Conservation (phyloP, 106 monocot species). For the Allium cepa region DNA sequence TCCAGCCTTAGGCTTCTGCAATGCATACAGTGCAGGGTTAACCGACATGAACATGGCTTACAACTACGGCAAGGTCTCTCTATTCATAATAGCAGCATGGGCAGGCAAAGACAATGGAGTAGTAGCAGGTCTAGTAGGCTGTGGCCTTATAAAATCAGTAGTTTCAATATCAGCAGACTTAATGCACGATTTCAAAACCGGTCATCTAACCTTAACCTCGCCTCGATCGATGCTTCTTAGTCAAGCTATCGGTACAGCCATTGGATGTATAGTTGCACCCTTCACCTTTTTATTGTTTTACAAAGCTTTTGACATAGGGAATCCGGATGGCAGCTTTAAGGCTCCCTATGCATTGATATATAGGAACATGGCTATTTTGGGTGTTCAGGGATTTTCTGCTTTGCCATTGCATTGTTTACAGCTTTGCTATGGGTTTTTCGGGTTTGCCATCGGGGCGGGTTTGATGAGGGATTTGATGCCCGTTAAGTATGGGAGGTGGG, state of each 20-base stretch:
- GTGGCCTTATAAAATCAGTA: constrained; percentile 79
- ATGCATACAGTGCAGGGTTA: constrained; percentile 86
- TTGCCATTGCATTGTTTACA: constrained; percentile 72
- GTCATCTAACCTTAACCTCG: constrained; percentile 79
- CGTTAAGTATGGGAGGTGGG: constrained; percentile 45
- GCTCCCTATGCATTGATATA: constrained; percentile 94
- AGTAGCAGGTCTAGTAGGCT: constrained; percentile 71
- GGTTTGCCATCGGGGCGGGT: constrained; percentile 60
- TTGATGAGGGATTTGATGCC: constrained; percentile 59
- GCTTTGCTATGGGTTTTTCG: constrained; percentile 91
- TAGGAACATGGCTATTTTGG: constrained; percentile 89
- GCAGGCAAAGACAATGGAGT: constrained; percentile 70
- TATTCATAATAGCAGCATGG: constrained; percentile 72
- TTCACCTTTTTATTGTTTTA: constrained; percentile 85
- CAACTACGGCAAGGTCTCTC: constrained; percentile 82
- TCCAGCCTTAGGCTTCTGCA: constrained; percentile 81
- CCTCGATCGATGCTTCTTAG: constrained; percentile 79
- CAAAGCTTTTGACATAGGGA: constrained; percentile 84
- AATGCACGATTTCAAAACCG: constrained; percentile 90
- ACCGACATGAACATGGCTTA: constrained; percentile 99
- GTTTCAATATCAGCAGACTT: constrained; percentile 86
- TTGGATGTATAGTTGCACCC: constrained; percentile 74
- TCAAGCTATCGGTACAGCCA: constrained; percentile 73
- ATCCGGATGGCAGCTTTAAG: constrained; percentile 75
- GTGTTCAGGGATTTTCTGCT: constrained; percentile 85